A percentile compares a stretch with the other conserved stretches of the same genome.
phyloP scores from a whole-genome alignment of 2,329 filamentous ascomycete species.

The Colletotrichum noveboracense region DNA sequence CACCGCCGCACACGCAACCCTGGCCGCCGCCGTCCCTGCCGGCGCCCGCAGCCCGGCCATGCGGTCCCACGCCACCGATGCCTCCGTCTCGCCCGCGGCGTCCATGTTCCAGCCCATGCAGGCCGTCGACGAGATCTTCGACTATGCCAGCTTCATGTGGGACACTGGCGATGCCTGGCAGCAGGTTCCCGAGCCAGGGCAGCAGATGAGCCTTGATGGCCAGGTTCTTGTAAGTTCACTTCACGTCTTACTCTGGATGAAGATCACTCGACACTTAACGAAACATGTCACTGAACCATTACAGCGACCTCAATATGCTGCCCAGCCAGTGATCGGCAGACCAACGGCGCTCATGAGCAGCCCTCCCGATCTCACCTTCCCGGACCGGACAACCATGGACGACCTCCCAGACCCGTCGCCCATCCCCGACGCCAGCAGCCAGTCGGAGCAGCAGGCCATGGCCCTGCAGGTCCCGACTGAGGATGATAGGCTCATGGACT shows the following conservation, averaged over 20 bases:
- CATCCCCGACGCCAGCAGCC: background rate
- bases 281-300: background rate
- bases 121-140: constrained; percentile 48
- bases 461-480: background rate
- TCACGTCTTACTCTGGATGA: background rate
- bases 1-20: constrained; percentile 18
- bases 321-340: background rate
- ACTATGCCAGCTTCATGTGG: constrained; percentile 56
- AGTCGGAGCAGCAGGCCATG: background rate
- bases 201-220: constrained; percentile 4
- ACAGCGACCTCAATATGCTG: background rate
- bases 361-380: background rate
- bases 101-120: constrained; percentile 31
- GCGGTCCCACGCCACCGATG: constrained; percentile 31
- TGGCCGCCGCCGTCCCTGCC: constrained; percentile 25
- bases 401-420: background rate
- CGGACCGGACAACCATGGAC: background rate
- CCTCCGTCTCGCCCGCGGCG: constrained; percentile 27
- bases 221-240: background rate
- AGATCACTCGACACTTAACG: background rate
- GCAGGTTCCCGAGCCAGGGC: constrained; percentile 24
- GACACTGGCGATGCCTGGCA: constrained; percentile 42
- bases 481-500: constrained; percentile 42
- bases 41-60: constrained; percentile 22
- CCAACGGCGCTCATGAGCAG: background rate